Percentiles rank a stretch among this genome's conserved stretches.
These are phyloP conservation scores for Ajuga reptans DNA, from an alignment of 305 asterid species.

Conservation along the genomic window DNA sequence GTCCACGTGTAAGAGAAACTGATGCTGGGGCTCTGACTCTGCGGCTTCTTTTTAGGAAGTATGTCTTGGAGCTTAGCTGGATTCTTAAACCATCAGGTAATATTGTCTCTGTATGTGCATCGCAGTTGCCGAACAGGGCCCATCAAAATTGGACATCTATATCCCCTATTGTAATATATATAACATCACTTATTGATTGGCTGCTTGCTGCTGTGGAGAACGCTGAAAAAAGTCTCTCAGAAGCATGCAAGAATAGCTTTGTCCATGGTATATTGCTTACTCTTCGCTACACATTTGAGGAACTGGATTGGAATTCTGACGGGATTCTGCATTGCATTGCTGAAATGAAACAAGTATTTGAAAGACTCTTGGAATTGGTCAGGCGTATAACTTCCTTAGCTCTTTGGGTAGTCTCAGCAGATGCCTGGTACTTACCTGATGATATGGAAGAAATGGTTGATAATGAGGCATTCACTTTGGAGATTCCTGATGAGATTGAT, in stretches of 20 bases:
- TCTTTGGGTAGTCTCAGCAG: slow-evolving; percentile 94
- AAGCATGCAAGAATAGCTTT: slow-evolving; percentile 80
- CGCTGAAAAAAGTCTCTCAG: slow-evolving; percentile 83
- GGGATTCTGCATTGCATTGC: slow-evolving; percentile 32
- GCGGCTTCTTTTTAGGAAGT: slow-evolving; percentile 81
- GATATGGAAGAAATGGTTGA: slow-evolving; percentile 71
- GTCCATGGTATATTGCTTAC: slow-evolving; percentile 91
- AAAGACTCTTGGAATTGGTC: slow-evolving; percentile 77
- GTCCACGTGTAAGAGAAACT: slow-evolving; percentile 97
- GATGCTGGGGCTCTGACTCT: slow-evolving; percentile 97
- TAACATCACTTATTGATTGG: slow-evolving; percentile 81
- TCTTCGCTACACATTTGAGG: slow-evolving; percentile 92
- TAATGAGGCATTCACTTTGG: slow-evolving; percentile 45
- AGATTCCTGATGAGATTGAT: slow-evolving; percentile 36
- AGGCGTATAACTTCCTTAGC: slow-evolving; percentile 83
- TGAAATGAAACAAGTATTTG: slow-evolving; percentile 53
- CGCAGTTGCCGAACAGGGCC: slow-evolving; percentile 32
- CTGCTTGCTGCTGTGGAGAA: slow-evolving; percentile 63
- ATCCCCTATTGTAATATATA: slow-evolving; percentile 55
- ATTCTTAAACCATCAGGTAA: slow-evolving; percentile 45
- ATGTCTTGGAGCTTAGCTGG: slow-evolving; percentile 79
- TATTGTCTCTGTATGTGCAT: slow-evolving; percentile 32
- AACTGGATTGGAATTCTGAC: slow-evolving; percentile 72
- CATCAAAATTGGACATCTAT: slow-evolving; percentile 22
- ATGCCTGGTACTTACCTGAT: slow-evolving; percentile 78